A percentile compares a stretch with the other conserved stretches of the same genome.
These are phyloP conservation scores for Tylopilus vinaceipallidus DNA, from an alignment of 768 basidiomycete species.

Conservation along the genomic window DNA sequence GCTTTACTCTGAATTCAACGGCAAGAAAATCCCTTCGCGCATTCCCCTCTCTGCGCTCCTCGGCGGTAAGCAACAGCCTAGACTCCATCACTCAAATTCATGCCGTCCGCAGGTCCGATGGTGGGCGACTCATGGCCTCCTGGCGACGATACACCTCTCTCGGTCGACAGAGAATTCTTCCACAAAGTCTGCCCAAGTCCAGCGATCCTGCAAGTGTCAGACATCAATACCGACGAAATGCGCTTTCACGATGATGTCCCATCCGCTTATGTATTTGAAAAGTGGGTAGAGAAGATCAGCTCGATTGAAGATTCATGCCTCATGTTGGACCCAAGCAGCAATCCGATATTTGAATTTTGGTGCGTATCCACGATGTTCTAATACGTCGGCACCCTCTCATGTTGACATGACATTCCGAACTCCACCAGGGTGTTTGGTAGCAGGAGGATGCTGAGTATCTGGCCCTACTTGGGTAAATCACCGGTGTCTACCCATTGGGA, in stretches of 20 bases:
- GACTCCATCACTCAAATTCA: not conserved
- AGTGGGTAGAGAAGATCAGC: constrained; percentile 38
- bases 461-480: constrained; percentile 32
- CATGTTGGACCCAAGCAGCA: constrained; percentile 27
- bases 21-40: constrained; percentile 37
- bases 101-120: constrained; percentile 33
- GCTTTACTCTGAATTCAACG: constrained; percentile 37
- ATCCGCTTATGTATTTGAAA: constrained; percentile 32
- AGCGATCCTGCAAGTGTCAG: constrained; percentile 30
- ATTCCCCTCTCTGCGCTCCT: constrained; percentile 41
- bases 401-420: not conserved
- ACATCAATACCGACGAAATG: constrained; percentile 30
- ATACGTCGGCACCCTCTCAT: not conserved
- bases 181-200: constrained; percentile 40
- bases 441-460: constrained; percentile 34
- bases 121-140: constrained; percentile 40
- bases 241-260: constrained; percentile 26
- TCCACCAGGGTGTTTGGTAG: constrained; percentile 34
- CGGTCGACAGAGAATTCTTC: constrained; percentile 38
- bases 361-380: constrained; percentile 16
- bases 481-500: constrained; percentile 36
- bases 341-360: constrained; percentile 37
- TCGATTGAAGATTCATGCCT: constrained; percentile 40
- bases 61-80: constrained; percentile 28
- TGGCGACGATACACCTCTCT: constrained; percentile 32